Evolutionary conservation across 257 asterid genomes (phyloP).

Genomic region (Solanum habrochaites): DNA sequence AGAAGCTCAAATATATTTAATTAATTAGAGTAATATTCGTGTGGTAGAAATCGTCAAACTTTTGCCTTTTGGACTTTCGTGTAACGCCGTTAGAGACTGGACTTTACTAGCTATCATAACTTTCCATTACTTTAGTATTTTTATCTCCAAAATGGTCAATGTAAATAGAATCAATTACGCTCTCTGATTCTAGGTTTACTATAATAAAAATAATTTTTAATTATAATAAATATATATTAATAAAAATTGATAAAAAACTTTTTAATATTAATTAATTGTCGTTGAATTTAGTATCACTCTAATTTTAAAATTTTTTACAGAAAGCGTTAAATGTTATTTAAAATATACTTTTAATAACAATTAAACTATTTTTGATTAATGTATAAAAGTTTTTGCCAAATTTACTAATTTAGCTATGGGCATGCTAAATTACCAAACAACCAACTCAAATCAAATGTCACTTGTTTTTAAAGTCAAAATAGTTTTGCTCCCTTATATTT

Average conservation of each 20-base stretch:
- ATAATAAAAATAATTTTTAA: too few species aligned
- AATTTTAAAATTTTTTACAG: too few species aligned
- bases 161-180: background rate
- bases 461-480: background rate
- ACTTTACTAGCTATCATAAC: background rate
- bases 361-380: background rate
- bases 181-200: too few species aligned
- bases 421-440: background rate
- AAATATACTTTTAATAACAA: too few species aligned
- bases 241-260: too few species aligned
- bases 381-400: background rate
- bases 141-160: background rate
- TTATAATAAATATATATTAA: too few species aligned
- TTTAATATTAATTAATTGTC: too few species aligned
- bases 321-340: too few species aligned
- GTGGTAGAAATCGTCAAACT: background rate
- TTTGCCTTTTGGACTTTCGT: background rate
- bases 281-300: too few species aligned
- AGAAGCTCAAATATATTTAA: background rate
- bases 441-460: background rate
- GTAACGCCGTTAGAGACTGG: background rate
- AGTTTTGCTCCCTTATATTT: background rate
- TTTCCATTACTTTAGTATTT: background rate
- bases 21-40: background rate
- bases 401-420: background rate